Base-by-base conservation (phyloP, 106 monocot species). In the Alisma plantagoaquatica region DNA sequence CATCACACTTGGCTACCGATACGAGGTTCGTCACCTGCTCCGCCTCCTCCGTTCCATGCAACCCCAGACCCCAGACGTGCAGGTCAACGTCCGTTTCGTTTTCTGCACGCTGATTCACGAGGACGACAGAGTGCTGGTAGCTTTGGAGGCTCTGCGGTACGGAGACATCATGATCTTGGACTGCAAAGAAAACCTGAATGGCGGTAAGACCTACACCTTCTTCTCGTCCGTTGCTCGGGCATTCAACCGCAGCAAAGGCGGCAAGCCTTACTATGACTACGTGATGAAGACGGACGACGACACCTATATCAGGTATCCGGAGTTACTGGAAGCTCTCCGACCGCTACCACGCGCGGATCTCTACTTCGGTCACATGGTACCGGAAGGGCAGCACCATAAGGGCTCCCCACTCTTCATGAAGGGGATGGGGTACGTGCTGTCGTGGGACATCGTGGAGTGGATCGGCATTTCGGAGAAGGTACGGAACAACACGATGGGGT, bases 71-170 rank as follows among this genome's bases (percentile, higher is more conserved):
- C 22, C 51, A 16, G 51, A 24, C 51, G 43, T 19, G 17, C 23
- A 3, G 9, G 58, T 81, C 52, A 64, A 76, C 60, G 43, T 76
- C 30, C 53, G 41, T 29, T 80, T 70, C 57, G 82, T 82, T 43
- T 70, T 82, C 65, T 82, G 82, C 66, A 61, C 63, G n/a, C 73
- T 82, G 21, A 59, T 60, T 41, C 70, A 65, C 31, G 70, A 70
- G 10, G 77, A 77, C 33, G 73, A 77, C 42, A 47, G 58, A 26
- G 43, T 65, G 10, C 70, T 77, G 9, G 66, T 82, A 51, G 60
- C 82, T 17, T 60, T 82, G 22, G 82, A 82, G 62, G 77, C 77
- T 56, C 44, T 82, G 42, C 33, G 9, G 25, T 62, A 53, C 55
- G 56, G 63, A 31, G 82, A 82, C 53, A 74, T 82, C 50, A 59